These are phyloP conservation scores for Geotrichum australiense DNA, from an alignment of 1,139 yeast species.

Conservation along the genomic window DNA sequence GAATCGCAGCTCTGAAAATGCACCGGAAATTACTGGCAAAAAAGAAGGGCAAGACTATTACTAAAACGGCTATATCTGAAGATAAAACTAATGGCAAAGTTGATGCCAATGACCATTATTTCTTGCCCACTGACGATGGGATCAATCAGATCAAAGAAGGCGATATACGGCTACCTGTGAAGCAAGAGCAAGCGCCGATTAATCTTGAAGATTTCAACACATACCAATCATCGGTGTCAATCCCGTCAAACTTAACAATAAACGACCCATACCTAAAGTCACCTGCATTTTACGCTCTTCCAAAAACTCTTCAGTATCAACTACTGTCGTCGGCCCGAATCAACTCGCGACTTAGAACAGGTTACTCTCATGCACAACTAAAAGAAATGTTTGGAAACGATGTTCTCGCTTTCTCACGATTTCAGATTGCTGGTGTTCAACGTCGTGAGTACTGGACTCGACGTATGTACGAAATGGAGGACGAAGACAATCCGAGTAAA, in stretches of 20 bases:
- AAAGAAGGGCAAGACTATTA: constrained; percentile 25
- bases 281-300: constrained; percentile 38
- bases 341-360: constrained; percentile 89
- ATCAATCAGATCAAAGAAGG: background rate
- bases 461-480: constrained; percentile 59
- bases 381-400: constrained; percentile 74
- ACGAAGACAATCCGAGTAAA: constrained; percentile 58
- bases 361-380: constrained; percentile 80
- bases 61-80: constrained; percentile 19
- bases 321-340: constrained; percentile 74
- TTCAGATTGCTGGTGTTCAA: constrained; percentile 89
- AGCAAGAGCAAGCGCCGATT: background rate
- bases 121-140: constrained; percentile 16
- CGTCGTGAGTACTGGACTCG: constrained; percentile 89
- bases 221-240: too few species aligned
- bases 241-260: background rate
- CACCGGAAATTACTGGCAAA: constrained; percentile 14
- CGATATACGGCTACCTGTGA: constrained; percentile 9
- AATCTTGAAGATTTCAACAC: background rate
- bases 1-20: constrained; percentile 8
- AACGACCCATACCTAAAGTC: constrained; percentile 24
- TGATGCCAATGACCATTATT: constrained; percentile 23
- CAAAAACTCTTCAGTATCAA: constrained; percentile 82
- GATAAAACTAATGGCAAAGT: constrained; percentile 15
- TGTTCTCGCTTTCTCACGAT: constrained; percentile 74